Percentiles rank a stretch among this genome's conserved stretches.
Conservation (phyloP, 768 basidiomycete genomes). For the Harrya chromipes region DNA sequence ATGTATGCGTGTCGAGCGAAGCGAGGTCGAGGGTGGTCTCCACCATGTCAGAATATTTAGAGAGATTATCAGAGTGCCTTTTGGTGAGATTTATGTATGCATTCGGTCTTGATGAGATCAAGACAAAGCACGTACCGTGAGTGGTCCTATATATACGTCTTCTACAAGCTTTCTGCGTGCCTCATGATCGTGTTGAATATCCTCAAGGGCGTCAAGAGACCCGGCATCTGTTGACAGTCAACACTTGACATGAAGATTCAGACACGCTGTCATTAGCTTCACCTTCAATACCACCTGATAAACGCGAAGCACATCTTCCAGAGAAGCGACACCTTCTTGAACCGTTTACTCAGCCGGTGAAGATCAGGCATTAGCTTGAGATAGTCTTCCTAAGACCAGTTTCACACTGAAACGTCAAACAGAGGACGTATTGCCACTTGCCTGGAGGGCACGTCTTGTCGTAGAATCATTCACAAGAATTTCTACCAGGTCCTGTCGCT, state of each 20-base stretch:
- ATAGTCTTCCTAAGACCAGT: conserved; percentile 65
- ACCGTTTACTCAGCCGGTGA: conserved; percentile 86
- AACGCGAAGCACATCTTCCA: conserved; percentile 94
- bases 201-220: conserved; percentile 66
- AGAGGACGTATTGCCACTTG: conserved; percentile 24
- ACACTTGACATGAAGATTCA: not conserved
- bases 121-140: conserved; percentile 47
- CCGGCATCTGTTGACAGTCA: conserved; percentile 56
- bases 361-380: conserved; percentile 93
- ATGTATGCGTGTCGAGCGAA: conserved; percentile 81
- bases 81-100: not conserved
- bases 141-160: conserved; percentile 58
- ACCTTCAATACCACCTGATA: conserved; percentile 93
- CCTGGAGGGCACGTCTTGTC: conserved; percentile 70
- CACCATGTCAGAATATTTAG: conserved; percentile 89
- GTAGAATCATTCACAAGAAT: conserved; percentile 78
- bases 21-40: conserved; percentile 92
- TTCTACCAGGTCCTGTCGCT: conserved; percentile 85
- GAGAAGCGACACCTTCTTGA: conserved; percentile 76
- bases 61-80: conserved; percentile 66
- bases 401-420: not conserved
- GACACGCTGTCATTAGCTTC: not conserved
- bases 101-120: too few species aligned
- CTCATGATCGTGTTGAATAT: conserved; percentile 41
- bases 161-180: conserved; percentile 56